Percentiles rank a stretch among this genome's conserved stretches.
These are phyloP conservation scores for Aspergillus funiculosus DNA, from an alignment of 495 filamentous ascomycete species.

Conservation along the genomic window DNA sequence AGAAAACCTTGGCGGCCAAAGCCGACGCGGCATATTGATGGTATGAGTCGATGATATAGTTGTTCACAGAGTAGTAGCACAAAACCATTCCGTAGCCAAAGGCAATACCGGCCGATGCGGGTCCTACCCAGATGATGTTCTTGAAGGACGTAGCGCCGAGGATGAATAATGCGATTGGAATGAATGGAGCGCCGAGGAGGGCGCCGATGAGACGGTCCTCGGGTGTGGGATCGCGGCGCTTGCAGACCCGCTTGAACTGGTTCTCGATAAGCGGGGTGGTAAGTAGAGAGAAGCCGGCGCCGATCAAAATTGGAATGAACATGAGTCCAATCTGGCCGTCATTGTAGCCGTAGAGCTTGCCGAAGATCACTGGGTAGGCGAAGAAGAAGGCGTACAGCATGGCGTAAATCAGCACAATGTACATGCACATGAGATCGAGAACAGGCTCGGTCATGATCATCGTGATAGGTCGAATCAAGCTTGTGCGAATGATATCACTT, in stretches of 20 bases:
- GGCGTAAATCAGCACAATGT: constrained; percentile 63
- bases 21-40: constrained; percentile 33
- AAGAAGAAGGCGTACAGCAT: constrained; percentile 72
- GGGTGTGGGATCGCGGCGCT: constrained; percentile 21
- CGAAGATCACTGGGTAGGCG: constrained; percentile 60
- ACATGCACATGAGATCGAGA: constrained; percentile 54
- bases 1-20: constrained; percentile 32
- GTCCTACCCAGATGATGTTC: constrained; percentile 58
- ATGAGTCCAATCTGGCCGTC: constrained; percentile 31
- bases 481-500: constrained; percentile 42
- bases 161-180: constrained; percentile 46
- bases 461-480: constrained; percentile 34
- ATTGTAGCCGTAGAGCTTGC: constrained; percentile 45
- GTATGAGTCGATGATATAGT: constrained; percentile 67
- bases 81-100: constrained; percentile 66
- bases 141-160: constrained; percentile 58
- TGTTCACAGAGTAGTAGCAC: constrained; percentile 63
- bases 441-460: constrained; percentile 48
- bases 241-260: constrained; percentile 26
- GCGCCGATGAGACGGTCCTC: constrained; percentile 36
- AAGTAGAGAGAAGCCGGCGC: constrained; percentile 53
- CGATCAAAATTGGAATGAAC: constrained; percentile 33
- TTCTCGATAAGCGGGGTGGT: constrained; percentile 33
- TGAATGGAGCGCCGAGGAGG: constrained; percentile 30
- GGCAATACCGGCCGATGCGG: constrained; percentile 54